Evolutionary conservation across 2,329 filamentous ascomycete species (phyloP), one percentile per base, ranked within the genome.

Genomic region (Paramyrothecium roridum): DNA sequence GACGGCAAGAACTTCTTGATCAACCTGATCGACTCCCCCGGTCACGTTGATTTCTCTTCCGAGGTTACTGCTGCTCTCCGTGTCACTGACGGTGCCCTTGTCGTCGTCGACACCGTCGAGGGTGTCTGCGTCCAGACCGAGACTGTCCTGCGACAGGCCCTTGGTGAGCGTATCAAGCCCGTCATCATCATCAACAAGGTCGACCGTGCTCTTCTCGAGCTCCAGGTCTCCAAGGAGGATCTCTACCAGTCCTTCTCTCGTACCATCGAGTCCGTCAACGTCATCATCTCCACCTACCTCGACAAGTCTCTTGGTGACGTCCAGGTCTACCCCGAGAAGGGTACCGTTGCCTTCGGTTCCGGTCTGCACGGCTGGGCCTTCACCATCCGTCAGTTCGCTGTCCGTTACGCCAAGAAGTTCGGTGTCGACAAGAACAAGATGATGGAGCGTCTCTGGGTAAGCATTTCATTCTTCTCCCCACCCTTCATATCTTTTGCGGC

Each of bases 151-250:
- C 93, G 95, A 76, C 95, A 99, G 85, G 93, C 95, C 78, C 91
- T 99, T 70, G 90, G 91, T 87, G 95, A 99, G 88, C 93, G 95
- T 83, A 99, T 99, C 81, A 98, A 98, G 90, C 95, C 95, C 72
- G 93, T 99, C 73, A 87, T 97, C 76, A 90, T 97, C 80, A 97
- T 99, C 87, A 99, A 99, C 92, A 99, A 99, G 90, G 95, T 99
- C 79, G 95, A 99, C 77, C 93, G 95, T 82, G 93, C 95, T 80
- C 91, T 99, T 74, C 92, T 99, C 76, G 95, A 99, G 83, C 88
- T 99, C 63, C 95, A 99, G 84, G 88, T 97, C 73, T 88, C 86
- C 80, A 97, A 98, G 88, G 95, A 99, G 83, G 95, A 99, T 75
- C 83, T 99, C 67, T 99, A 96, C 88, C 93, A 98, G 85, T 96